A percentile compares a stretch with the other conserved stretches of the same genome.
Conservation (phyloP, 768 basidiomycete species). For the Hydnum rufescens region DNA sequence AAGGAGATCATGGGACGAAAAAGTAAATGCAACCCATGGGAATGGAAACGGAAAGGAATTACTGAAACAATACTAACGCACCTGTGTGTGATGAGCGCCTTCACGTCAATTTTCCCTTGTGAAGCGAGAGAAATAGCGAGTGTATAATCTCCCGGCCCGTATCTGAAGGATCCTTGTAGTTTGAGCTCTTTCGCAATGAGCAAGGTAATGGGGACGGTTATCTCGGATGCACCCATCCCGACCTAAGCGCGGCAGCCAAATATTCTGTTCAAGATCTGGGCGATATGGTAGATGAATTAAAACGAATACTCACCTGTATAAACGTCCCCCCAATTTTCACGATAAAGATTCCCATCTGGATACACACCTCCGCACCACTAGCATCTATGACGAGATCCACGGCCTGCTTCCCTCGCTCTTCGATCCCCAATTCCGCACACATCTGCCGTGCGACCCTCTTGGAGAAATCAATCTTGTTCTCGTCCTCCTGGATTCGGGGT, state of each 20-base stretch:
- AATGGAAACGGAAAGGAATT: too few species aligned
- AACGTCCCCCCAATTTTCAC: constrained; percentile 49
- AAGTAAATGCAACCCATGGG: too few species aligned
- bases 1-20: background rate
- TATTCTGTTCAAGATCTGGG: background rate
- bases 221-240: constrained; percentile 40
- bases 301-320: background rate
- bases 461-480: constrained; percentile 51
- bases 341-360: constrained; percentile 65
- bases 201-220: constrained; percentile 49
- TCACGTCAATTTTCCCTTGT: constrained; percentile 66
- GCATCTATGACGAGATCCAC: constrained; percentile 85
- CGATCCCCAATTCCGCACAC: constrained; percentile 41
- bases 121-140: constrained; percentile 70
- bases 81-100: constrained; percentile 78
- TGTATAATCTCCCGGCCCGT: constrained; percentile 64
- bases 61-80: constrained; percentile 17
- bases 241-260: constrained; percentile 1
- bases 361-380: constrained; percentile 80
- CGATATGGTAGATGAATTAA: background rate
- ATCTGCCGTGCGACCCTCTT: constrained; percentile 48
- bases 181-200: constrained; percentile 60
- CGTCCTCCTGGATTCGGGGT: constrained; percentile 32
- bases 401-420: constrained; percentile 44
- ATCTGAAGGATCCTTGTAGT: constrained; percentile 86